Evolutionary conservation across 1,139 yeast genomes (phyloP), one percentile per base, ranked within the genome.

Genomic region (Hanseniaspora sp.): DNA sequence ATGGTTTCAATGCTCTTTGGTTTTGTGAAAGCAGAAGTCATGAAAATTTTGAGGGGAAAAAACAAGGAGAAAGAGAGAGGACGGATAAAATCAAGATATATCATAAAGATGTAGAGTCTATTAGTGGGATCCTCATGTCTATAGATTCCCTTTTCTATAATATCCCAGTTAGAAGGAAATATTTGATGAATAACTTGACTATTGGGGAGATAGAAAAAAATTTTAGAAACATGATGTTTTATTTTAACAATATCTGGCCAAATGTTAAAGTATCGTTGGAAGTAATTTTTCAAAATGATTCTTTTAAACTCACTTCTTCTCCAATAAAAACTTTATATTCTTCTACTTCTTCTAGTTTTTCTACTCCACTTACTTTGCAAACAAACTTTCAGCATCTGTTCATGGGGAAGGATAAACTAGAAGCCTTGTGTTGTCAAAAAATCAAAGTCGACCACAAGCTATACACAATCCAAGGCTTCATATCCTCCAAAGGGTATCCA

Each of bases 101-200:
- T 23, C 23, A 23, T 23, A 4, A 4, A 4, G 23, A 23, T 23
- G 4, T 2, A 3, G 23, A 23, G 2, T 23, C 23, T 3, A 23
- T 23, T 4, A 2, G 23, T 38, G 94, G 95, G 0, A 82, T 94
- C 0, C 58, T 64, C 0, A 74, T 83, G 1, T 56, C 65, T 0
- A 74, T 79, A 0, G 61, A 69, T 5, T 74, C 78, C 55, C 56
- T 85, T 18, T 83, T 83, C 62, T 67, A 71, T 18, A 72, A 70
- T 41, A 53, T 78, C 1, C 88, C 90, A 0, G 88, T 85, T 1
- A 69, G 95, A 33, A 69, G 74, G 42, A 59, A 62, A 6, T 31
- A 48, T 15, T 42, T 48, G 9, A 11, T 33, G 12, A 57, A 61
- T 15, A 39, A 8, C 8, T 3, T 39, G 42, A 18, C 15, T 7